A percentile compares a stretch with the other conserved stretches of the same genome.
These are phyloP conservation scores for Stereocaulon alpinum DNA, from an alignment of 495 filamentous ascomycete species.

Conservation along the genomic window DNA sequence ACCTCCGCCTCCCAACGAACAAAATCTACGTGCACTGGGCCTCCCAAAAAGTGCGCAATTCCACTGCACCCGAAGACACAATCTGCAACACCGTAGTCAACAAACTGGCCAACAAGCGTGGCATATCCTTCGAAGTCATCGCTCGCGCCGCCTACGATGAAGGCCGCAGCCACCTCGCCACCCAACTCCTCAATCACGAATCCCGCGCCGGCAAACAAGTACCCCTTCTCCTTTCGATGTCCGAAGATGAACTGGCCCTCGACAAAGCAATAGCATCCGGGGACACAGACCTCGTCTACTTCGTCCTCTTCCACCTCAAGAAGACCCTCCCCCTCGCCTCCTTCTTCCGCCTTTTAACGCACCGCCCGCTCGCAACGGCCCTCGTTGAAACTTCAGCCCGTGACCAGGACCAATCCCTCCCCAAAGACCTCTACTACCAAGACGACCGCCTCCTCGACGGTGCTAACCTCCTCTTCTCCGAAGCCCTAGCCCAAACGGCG, in stretches of 20 bases:
- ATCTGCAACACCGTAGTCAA: constrained; percentile 82
- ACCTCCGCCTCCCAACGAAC: constrained; percentile 75
- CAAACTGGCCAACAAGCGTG: constrained; percentile 73
- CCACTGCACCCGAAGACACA: constrained; percentile 73
- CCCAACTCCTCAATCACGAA: constrained; percentile 84
- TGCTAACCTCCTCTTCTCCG: constrained; percentile 71
- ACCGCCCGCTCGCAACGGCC: constrained; percentile 74
- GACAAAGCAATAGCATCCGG: constrained; percentile 96
- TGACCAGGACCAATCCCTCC: constrained; percentile 65
- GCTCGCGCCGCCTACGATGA: constrained; percentile 94
- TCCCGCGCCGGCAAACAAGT: constrained; percentile 90
- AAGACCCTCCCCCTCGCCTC: constrained; percentile 80
- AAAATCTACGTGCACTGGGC: constrained; percentile 96
- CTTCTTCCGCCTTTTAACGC: constrained; percentile 90
- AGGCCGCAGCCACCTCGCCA: constrained; percentile 76
- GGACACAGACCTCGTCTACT: constrained; percentile 84
- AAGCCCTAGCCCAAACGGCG: constrained; percentile 61
- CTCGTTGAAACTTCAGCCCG: constrained; percentile 77
- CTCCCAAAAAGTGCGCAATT: constrained; percentile 79
- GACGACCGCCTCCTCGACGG: constrained; percentile 89
- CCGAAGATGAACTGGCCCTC: constrained; percentile 88
- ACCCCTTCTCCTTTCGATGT: constrained; percentile 87
- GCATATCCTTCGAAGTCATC: constrained; percentile 90
- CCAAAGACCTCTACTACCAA: constrained; percentile 96
- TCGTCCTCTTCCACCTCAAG: constrained; percentile 78